phyloP scores from a whole-genome alignment of 768 basidiomycete genomes.

The Collybiopsis luxurians region DNA sequence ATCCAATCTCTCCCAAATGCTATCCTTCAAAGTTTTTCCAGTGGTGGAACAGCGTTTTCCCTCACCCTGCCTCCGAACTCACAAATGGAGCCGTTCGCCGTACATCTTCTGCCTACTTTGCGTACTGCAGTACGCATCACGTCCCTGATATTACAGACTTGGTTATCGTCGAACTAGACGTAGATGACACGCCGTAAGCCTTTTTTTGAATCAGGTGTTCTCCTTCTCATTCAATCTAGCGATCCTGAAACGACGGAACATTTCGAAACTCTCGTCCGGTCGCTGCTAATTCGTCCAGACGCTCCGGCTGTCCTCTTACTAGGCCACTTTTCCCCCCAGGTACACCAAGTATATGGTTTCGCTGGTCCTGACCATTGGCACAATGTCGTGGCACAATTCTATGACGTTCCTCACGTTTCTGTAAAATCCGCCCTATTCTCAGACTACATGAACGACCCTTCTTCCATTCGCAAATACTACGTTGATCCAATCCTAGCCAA shows the following conservation, averaged over 20 bases:
- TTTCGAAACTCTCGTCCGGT: slow-evolving; percentile 92
- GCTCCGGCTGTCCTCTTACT: slow-evolving; percentile 90
- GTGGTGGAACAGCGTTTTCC: slow-evolving; percentile 99
- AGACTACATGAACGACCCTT: slow-evolving; percentile 74
- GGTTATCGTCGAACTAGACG: slow-evolving; percentile 92
- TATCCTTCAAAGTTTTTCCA: slow-evolving; percentile 95
- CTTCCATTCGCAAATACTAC: slow-evolving; percentile 66
- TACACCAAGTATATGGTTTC: slow-evolving; percentile 76
- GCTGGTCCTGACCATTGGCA: slow-evolving; percentile 91
- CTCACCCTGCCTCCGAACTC: slow-evolving; percentile 94
- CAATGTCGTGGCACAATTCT: slow-evolving; percentile 89
- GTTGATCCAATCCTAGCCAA: slow-evolving; percentile 83
- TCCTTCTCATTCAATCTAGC: slow-evolving; percentile 33
- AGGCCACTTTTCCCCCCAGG: slow-evolving; percentile 92
- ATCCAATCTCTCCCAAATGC: slow-evolving; percentile 78
- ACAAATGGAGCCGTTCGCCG: slow-evolving; percentile 96
- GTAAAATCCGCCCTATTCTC: slow-evolving; percentile 82
- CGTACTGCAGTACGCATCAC: slow-evolving; percentile 90
- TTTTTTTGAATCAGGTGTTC: background rate
- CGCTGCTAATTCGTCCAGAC: slow-evolving; percentile 85
- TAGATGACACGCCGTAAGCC: slow-evolving; percentile 83
- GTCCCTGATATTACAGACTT: slow-evolving; percentile 93
- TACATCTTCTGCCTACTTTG: slow-evolving; percentile 93
- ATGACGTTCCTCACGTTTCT: slow-evolving; percentile 93
- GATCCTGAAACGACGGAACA: slow-evolving; percentile 71